Base-by-base conservation (phyloP, 23 red algal genomes). In the Pyropia yezoensis region DNA sequence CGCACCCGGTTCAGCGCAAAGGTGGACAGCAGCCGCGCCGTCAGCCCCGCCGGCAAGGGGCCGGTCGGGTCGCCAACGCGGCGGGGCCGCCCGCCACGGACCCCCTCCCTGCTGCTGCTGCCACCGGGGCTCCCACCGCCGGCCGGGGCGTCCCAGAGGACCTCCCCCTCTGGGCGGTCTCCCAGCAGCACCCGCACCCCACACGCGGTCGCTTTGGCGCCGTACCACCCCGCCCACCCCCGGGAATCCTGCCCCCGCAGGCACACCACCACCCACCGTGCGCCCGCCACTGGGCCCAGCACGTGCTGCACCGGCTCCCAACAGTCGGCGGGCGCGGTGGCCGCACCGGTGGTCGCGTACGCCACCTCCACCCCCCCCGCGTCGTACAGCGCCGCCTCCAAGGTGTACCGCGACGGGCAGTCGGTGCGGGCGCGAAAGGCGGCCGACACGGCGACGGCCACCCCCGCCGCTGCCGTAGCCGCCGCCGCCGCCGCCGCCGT, bases 391-490 rank as follows among this genome's bases (percentile, higher is more conserved):
- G 19, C 58, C 15, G 73, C 63, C 26, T 57, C 47, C 13, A 88
- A 25, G 2, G 5, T 30, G 30, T 76, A 79, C 20, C 50, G 20
- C 15, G 83, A 88, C 20, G 73, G 65, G 47, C 73, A 78, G 21
- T 88, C 83, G 0, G 50, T 62, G 18, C 83, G 33, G 0, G 57
- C 83, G 65, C 57, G 59, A 52, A 67, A 79, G 11, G 58, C 59
- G 13, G 73, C 83, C 19, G 73, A 79, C 24, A 88, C 73, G 28
- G 74, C 63, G 6, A 88, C 20, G n/a, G 72, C 60, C 33, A 88
- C 73, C 22, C 76, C n/a, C n/a, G n/a, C n/a, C n/a, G n/a, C n/a
- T n/a, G n/a, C n/a, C n/a, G n/a, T n/a, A n/a, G n/a, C n/a, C n/a
- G n/a, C n/a, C n/a, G n/a, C 64, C 14, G 76, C 14, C 9, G 28